Evolutionary conservation across 805 yeast genomes (phyloP).

Genomic region (Wickerhamiella brachini): DNA sequence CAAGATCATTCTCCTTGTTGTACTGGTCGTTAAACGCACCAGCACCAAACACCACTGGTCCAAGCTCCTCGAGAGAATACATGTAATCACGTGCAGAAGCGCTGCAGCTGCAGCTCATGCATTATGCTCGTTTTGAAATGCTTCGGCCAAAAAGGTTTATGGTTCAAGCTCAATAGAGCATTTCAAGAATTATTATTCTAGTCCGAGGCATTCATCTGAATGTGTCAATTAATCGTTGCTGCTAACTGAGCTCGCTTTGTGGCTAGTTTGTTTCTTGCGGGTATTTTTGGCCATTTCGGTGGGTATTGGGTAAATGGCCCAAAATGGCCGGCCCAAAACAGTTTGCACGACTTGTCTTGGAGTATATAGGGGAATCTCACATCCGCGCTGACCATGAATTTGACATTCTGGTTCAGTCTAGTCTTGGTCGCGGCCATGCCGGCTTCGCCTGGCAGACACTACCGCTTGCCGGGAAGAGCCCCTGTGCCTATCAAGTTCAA

Average conservation of each 20-base stretch:
- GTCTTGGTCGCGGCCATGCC: neutral
- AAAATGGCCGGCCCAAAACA: neutral
- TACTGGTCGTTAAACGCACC: conserved; percentile 78
- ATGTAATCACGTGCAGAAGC: neutral
- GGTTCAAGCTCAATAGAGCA: too few relatives aligned
- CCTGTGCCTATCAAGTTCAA: neutral
- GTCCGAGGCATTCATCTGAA: too few relatives aligned
- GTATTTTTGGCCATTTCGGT: too few relatives aligned
- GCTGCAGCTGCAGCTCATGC: neutral
- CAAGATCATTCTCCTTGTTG: conserved; percentile 46
- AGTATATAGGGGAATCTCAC: too few relatives aligned
- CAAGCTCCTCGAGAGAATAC: neutral
- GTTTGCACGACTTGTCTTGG: neutral
- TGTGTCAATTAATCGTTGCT: too few relatives aligned
- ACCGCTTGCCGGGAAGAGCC: neutral
- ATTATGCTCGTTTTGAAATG: too few relatives aligned
- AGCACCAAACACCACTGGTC: conserved; percentile 65
- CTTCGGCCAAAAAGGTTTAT: too few relatives aligned
- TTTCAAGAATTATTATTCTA: too few relatives aligned
- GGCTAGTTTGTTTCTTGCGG: too few relatives aligned
- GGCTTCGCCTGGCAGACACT: neutral
- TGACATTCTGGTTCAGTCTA: neutral
- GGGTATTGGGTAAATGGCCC: too few relatives aligned
- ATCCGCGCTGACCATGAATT: neutral
- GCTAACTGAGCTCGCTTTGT: too few relatives aligned